These are phyloP conservation scores for Fusarium sp. DNA, from an alignment of 2,329 filamentous ascomycete genomes.

Conservation along the genomic window DNA sequence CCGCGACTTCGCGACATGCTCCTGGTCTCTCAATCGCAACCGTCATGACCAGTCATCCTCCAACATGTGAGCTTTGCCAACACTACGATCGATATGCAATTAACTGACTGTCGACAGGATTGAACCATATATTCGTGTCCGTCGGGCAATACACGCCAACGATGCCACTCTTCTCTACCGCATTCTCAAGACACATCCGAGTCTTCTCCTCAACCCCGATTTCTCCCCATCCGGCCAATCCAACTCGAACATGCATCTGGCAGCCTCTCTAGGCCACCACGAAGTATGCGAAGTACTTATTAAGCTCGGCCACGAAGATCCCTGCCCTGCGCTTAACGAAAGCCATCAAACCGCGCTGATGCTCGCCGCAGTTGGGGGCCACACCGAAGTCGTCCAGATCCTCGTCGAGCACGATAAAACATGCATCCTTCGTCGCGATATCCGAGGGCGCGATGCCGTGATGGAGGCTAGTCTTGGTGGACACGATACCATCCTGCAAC, in stretches of 20 bases:
- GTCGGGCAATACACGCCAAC: slow-evolving; percentile 83
- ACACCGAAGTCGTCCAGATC: slow-evolving; percentile 79
- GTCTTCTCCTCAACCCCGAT: slow-evolving; percentile 83
- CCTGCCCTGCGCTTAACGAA: slow-evolving; percentile 81
- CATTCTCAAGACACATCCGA: slow-evolving; percentile 80
- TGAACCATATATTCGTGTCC: slow-evolving; percentile 80
- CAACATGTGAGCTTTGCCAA: slow-evolving; percentile 41
- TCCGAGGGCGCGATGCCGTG: slow-evolving; percentile 77
- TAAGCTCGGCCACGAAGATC: slow-evolving; percentile 79
- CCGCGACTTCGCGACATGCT: slow-evolving; percentile 41
- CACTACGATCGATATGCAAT: not conserved
- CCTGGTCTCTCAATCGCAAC: slow-evolving; percentile 28
- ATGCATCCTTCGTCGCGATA: slow-evolving; percentile 75
- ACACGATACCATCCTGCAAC: slow-evolving; percentile 74
- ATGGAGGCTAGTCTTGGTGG: slow-evolving; percentile 73
- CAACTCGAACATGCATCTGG: slow-evolving; percentile 87
- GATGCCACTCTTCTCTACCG: slow-evolving; percentile 79
- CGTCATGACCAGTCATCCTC: slow-evolving; percentile 46
- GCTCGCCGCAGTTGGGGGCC: slow-evolving; percentile 77
- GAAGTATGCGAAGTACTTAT: slow-evolving; percentile 79
- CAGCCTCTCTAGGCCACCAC: slow-evolving; percentile 78
- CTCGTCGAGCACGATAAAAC: slow-evolving; percentile 74
- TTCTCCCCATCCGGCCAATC: slow-evolving; percentile 74
- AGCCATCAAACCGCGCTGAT: slow-evolving; percentile 85
- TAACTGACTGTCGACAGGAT: slow-evolving; percentile 67